phyloP scores from a whole-genome alignment of 495 filamentous ascomycete species.

The Xylaria flabelliformis region DNA sequence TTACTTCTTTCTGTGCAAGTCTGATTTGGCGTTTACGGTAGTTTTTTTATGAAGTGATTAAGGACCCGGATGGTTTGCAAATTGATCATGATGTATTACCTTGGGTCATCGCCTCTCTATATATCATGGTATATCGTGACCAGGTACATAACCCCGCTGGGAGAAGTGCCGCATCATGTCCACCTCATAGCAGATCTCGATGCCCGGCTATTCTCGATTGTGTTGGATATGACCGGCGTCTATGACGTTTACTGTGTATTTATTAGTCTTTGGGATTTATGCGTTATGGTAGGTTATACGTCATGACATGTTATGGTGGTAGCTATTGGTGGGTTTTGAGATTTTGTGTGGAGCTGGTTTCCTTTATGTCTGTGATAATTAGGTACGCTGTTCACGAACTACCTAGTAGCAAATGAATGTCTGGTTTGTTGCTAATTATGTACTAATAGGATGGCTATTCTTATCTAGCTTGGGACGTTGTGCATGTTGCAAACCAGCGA shows the following conservation, averaged over 20 bases:
- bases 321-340: not conserved
- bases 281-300: not conserved
- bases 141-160: not conserved
- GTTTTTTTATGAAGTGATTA: not conserved
- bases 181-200: not conserved
- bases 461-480: too few species aligned
- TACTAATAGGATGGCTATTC: too few species aligned
- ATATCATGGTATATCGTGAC: not conserved
- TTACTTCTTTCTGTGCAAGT: not conserved
- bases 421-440: too few species aligned
- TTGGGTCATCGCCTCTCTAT: not conserved
- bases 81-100: not conserved
- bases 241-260: constrained; percentile 1
- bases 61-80: not conserved
- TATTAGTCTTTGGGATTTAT: not conserved
- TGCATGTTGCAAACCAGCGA: too few species aligned
- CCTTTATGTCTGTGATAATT: not conserved
- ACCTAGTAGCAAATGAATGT: too few species aligned
- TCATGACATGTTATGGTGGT: not conserved
- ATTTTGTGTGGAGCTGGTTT: not conserved
- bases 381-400: too few species aligned
- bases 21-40: not conserved
- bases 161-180: not conserved
- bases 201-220: not conserved
- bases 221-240: not conserved